Evolutionary conservation across 768 basidiomycete species (phyloP), one percentile per base, ranked within the genome.

Genomic region (Lactarius sp.): DNA sequence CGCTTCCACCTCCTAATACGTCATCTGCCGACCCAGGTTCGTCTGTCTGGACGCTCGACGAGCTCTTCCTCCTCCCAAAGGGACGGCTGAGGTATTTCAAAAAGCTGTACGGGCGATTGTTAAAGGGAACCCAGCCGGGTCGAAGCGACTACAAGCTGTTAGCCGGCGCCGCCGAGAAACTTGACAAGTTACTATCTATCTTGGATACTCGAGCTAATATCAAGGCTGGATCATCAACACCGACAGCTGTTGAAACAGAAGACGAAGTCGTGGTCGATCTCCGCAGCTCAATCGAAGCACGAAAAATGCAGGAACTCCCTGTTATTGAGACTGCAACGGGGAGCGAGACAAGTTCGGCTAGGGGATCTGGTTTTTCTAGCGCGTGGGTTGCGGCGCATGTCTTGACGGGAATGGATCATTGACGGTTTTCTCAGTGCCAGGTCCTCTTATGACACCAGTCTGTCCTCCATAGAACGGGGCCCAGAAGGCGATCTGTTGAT

Each of bases 51-150:
- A 90, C 92, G 0, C 77, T 98, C 14, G 96, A 98, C 71, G 77
- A 83, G 8, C 79, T 98, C 22, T 99, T 99, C 77, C 76, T 89
- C 13, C 81, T 98, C 9, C 97, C 97, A 0, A 88, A 86, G 70
- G 78, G 79, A 14, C 85, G 97, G 49, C 76, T 99, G 61, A 86
- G 85, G 69, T 98, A 99, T 75, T 98, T 98, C 78, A 86, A 85
- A 71, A 95, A 90, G 72, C 79, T 98, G 0, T 98, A 98, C 72
- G 81, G 83, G 56, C 84, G 89, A 54, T 77, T 98, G 51, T 77
- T 98, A 53, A 92, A 90, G 75, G 91, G 88, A 70, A 94, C 94
- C 1, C 83, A 85, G 33, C 87, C 91, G 4, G 94, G 94, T 18
- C 80, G 87, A 70, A 92, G 87, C 67, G 96, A 98, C 73, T 88